Base-by-base conservation (phyloP, 2,329 filamentous ascomycete species). In the Coniella vitis region DNA sequence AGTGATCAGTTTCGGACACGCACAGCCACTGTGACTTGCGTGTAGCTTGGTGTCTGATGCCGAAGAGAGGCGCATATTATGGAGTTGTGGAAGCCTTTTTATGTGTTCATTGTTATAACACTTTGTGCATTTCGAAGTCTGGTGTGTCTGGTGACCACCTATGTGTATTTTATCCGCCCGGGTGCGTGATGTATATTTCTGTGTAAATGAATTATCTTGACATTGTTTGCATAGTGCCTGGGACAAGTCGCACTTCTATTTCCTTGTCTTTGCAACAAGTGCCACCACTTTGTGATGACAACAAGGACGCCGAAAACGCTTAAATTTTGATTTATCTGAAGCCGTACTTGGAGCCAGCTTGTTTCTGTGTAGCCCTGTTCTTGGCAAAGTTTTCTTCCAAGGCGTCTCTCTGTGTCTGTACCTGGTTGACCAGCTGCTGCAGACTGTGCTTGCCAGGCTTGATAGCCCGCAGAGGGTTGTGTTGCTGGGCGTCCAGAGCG, bases 311-410 rank as follows among this genome's bases (percentile, higher is more conserved):
- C n/a, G n/a, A n/a, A n/a, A n/a, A n/a, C n/a, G n/a, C n/a, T n/a
- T n/a, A n/a, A n/a, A n/a, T n/a, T n/a, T 5, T 13, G 38, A 13
- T 37, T 63, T 55, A 69, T 55, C 66, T 70, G 87, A 89, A 96
- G 4, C 90, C 90, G 69, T 96, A 96, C 59, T 80, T 81, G 50
- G 79, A 83, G 4, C 86, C 87, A 17, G 88, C 88, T 63, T 95
- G 90, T 58, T 80, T 84, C 65, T 87, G 83, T 61, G 90, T 93
- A 58, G 77, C 79, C 69, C 79, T 83, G 5, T 89, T 87, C 57
- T 83, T 74, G 17, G 89, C 89, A 71, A 95, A 96, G 63, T 87
- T 90, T 61, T 97, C 91, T 67, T 96, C 90, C 56, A 96, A 70
- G 2, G 89, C 90, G 10, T 95, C 89, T 62, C 83, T 83, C 68